These are phyloP conservation scores for Trichoderma harzianum DNA, from an alignment of 2,329 filamentous ascomycete genomes.

Conservation along the genomic window DNA sequence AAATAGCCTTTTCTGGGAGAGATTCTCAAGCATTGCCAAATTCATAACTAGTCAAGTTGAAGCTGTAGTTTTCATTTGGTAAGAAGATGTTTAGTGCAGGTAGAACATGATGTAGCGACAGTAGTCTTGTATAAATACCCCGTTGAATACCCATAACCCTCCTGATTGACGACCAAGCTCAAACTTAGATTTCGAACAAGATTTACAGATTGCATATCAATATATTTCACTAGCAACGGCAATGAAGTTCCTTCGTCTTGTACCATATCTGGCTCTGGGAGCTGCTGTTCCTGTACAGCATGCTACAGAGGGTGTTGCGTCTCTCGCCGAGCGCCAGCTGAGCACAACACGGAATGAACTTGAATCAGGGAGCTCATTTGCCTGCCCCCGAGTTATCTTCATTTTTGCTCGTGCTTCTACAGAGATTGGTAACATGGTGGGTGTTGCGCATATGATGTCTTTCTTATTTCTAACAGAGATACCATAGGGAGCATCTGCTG, in stretches of 20 bases:
- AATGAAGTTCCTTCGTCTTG: background rate
- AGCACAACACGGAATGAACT: background rate
- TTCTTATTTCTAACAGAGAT: background rate
- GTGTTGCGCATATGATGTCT: background rate
- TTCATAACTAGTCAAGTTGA: background rate
- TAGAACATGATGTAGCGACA: background rate
- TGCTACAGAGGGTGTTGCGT: background rate
- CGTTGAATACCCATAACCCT: background rate
- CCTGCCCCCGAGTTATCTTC: background rate
- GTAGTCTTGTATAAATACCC: background rate
- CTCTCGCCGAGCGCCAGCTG: background rate
- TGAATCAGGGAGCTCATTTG: background rate
- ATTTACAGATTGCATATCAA: background rate
- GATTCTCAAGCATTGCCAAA: background rate
- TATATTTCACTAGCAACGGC: background rate
- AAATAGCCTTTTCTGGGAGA: background rate
- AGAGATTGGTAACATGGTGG: background rate
- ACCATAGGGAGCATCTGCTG: background rate
- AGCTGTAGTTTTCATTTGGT: background rate
- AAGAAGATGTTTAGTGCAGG: background rate
- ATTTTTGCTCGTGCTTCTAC: background rate
- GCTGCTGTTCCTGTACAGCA: background rate
- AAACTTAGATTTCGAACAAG: background rate
- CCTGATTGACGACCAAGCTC: background rate
- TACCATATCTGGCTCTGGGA: background rate